phyloP scores from a whole-genome alignment of 1,284 basidiomycete species.

The Rhodotorula sp. region DNA sequence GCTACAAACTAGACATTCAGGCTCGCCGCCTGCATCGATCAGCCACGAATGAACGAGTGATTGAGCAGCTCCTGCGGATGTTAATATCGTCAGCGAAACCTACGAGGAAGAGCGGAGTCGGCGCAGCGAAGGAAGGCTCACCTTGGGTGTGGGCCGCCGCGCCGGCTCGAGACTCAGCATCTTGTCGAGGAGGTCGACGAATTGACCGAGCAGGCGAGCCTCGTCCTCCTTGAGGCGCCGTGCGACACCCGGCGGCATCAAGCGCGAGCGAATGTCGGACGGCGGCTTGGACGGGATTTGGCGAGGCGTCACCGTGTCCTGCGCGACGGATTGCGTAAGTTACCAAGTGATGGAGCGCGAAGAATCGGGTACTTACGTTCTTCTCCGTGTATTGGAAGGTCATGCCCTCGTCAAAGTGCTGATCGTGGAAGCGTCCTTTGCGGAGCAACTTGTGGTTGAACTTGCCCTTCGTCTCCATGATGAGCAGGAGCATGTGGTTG shows the following conservation, averaged over 20 bases:
- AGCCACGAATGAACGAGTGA: constrained; percentile 38
- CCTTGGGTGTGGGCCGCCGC: constrained; percentile 54
- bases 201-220: constrained; percentile 72
- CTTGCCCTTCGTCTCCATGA: constrained; percentile 92
- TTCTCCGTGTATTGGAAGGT: constrained; percentile 73
- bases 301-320: constrained; percentile 78
- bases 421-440: constrained; percentile 82
- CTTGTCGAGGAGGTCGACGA: constrained; percentile 88
- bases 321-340: neutral
- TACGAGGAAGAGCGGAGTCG: neutral
- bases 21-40: neutral
- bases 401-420: constrained; percentile 91
- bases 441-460: constrained; percentile 93
- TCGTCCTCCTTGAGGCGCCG: constrained; percentile 83
- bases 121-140: constrained; percentile 8
- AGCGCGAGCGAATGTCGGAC: constrained; percentile 72
- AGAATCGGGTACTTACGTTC: constrained; percentile 62
- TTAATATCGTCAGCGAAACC: too few relatives aligned
- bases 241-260: constrained; percentile 71
- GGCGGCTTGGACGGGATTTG: constrained; percentile 74
- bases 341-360: neutral
- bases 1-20: neutral
- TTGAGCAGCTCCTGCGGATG: constrained; percentile 32
- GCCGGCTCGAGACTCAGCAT: constrained; percentile 87
- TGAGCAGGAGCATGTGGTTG: constrained; percentile 94